phyloP scores from a whole-genome alignment of 192 early-diverging fungal genomes.

The Coemansia sp. region DNA sequence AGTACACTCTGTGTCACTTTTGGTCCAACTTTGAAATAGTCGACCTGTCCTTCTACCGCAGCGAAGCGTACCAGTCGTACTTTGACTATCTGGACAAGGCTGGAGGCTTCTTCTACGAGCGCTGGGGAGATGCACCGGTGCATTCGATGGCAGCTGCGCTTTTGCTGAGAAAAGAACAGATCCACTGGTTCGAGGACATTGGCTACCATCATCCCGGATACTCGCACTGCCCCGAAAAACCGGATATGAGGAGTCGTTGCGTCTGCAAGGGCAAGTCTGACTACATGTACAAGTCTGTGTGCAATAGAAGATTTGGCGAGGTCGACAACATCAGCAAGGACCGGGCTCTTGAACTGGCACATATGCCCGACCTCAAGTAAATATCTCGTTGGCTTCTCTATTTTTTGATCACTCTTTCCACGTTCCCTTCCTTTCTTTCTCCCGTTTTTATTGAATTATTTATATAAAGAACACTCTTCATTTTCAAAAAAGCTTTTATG shows the following conservation, averaged over 20 bases:
- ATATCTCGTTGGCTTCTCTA: not conserved
- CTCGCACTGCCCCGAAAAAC: conserved; percentile 65
- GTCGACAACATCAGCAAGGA: conserved; percentile 31
- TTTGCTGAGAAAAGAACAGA: conserved; percentile 60
- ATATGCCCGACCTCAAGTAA: conserved; percentile 23
- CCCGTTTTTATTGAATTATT: not conserved
- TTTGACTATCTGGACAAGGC: conserved; percentile 68
- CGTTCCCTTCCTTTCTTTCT: not conserved
- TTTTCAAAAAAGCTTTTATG: too few species aligned
- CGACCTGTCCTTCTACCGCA: conserved; percentile 67
- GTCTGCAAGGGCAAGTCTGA: conserved; percentile 12
- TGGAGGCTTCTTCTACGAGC: conserved; percentile 87
- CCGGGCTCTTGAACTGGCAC: conserved; percentile 29
- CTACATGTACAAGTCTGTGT: conserved; percentile 36
- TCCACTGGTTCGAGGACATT: conserved; percentile 74
- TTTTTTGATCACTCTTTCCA: not conserved
- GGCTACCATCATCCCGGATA: conserved; percentile 64
- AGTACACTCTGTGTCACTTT: conserved; percentile 65
- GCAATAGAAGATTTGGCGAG: conserved; percentile 28
- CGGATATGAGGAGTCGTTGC: conserved; percentile 34
- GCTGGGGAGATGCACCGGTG: conserved; percentile 67
- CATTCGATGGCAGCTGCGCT: conserved; percentile 67
- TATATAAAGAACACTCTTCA: too few species aligned
- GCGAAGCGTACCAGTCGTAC: conserved; percentile 63
- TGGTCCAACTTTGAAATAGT: conserved; percentile 87